These are phyloP conservation scores for Globisporangium mamillatum DNA, from an alignment of 352 stramenopile species.

Conservation along the genomic window DNA sequence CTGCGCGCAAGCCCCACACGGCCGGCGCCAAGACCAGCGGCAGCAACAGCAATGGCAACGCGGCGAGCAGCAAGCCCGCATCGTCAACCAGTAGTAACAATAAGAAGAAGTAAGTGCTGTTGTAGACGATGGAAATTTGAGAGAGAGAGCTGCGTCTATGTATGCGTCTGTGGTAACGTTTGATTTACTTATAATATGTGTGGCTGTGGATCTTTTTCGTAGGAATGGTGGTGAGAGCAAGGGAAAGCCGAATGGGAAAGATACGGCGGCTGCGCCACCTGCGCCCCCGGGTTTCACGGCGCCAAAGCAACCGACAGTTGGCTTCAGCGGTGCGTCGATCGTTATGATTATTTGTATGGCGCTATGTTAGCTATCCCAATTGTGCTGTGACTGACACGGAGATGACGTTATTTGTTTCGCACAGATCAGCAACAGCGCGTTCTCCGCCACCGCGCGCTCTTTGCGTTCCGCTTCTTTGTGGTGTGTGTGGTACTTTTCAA, in stretches of 20 bases:
- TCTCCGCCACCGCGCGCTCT: conserved; percentile 73
- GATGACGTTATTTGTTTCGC: neutral
- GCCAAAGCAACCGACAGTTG: conserved; percentile 8
- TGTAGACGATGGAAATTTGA: neutral
- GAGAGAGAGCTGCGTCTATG: neutral
- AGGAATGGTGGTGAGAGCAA: conserved; percentile 10
- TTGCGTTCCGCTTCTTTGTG: conserved; percentile 80
- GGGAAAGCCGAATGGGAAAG: conserved; percentile 18
- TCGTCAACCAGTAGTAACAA: neutral
- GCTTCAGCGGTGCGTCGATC: conserved; percentile 17
- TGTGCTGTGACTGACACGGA: neutral
- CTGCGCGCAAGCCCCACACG: conserved; percentile 14
- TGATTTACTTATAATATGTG: neutral
- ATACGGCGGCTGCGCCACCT: conserved; percentile 1
- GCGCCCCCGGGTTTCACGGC: conserved; percentile 8
- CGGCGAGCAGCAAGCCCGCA: conserved; percentile 5
- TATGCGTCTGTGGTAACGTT: neutral
- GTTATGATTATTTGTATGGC: neutral
- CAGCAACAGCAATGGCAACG: conserved; percentile 1
- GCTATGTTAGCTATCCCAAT: neutral
- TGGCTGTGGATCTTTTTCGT: neutral
- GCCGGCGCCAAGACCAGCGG: conserved; percentile 21
- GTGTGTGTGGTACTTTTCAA: conserved; percentile 6
- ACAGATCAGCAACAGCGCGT: conserved; percentile 61
- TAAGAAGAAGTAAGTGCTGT: conserved; percentile 40